A percentile compares a stretch with the other conserved stretches of the same genome.
Conservation (phyloP, 2,329 filamentous ascomycete species). For the Claviceps sp. region DNA sequence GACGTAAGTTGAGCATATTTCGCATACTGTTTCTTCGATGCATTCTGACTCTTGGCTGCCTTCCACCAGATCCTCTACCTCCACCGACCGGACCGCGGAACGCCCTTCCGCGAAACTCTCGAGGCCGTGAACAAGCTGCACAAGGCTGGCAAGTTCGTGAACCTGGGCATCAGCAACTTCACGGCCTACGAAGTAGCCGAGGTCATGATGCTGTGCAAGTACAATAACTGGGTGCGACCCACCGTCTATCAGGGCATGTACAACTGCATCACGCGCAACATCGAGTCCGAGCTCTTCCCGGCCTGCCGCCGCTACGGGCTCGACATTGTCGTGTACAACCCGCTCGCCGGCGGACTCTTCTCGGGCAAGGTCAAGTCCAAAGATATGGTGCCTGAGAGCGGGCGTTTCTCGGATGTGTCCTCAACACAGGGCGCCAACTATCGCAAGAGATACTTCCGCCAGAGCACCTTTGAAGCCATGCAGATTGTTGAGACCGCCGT, state of each 20-base stretch:
- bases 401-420: slow-evolving; percentile 51
- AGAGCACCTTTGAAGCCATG: slow-evolving; percentile 49
- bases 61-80: slow-evolving; percentile 24
- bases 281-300: slow-evolving; percentile 62
- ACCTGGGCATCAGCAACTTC: slow-evolving; percentile 71
- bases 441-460: slow-evolving; percentile 58
- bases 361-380: slow-evolving; percentile 63
- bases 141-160: slow-evolving; percentile 73
- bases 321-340: slow-evolving; percentile 72
- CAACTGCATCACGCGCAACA: slow-evolving; percentile 62
- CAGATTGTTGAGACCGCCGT: slow-evolving; percentile 53
- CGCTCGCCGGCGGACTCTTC: slow-evolving; percentile 67
- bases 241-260: slow-evolving; percentile 85
- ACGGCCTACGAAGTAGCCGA: slow-evolving; percentile 82
- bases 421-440: slow-evolving; percentile 43
- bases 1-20: slow-evolving; percentile 35
- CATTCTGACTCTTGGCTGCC: too few species aligned
- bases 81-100: slow-evolving; percentile 38
- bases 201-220: slow-evolving; percentile 64
- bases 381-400: slow-evolving; percentile 48
- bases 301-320: slow-evolving; percentile 64
- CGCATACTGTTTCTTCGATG: background rate
- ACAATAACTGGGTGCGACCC: slow-evolving; percentile 69
- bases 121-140: slow-evolving; percentile 68
- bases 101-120: slow-evolving; percentile 69